phyloP scores from a whole-genome alignment of 495 filamentous ascomycete species.

The Neurospora sp. region DNA sequence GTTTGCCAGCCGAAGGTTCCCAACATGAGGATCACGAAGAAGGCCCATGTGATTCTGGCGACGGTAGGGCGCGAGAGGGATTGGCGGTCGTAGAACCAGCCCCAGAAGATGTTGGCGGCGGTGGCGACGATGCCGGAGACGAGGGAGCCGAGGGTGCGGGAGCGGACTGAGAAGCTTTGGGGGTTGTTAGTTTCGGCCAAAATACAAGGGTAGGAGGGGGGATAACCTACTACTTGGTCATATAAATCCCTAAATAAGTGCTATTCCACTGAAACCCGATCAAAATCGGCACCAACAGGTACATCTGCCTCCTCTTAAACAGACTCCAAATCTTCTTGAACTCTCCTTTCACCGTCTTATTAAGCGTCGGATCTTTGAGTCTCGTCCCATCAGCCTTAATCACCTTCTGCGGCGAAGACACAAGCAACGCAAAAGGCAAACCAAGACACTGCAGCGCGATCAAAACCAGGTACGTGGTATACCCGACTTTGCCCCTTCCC shows the following conservation, averaged over 20 bases:
- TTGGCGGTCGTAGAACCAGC: slow-evolving; percentile 36
- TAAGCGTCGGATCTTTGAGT: slow-evolving; percentile 30
- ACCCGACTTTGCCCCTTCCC: slow-evolving; percentile 43
- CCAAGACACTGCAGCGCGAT: slow-evolving; percentile 44
- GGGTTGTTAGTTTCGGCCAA: background rate
- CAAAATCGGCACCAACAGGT: slow-evolving; percentile 44
- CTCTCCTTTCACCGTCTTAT: slow-evolving; percentile 32
- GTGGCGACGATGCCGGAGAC: slow-evolving; percentile 39
- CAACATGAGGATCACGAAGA: slow-evolving; percentile 25
- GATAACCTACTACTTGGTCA: slow-evolving; percentile 36
- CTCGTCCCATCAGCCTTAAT: slow-evolving; percentile 39
- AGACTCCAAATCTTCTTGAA: slow-evolving; percentile 38
- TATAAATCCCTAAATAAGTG: slow-evolving; percentile 49
- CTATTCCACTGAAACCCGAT: slow-evolving; percentile 46
- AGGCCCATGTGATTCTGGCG: slow-evolving; percentile 25
- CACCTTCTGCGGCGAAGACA: slow-evolving; percentile 47
- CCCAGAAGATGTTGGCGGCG: slow-evolving; percentile 38
- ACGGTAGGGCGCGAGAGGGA: slow-evolving; percentile 22
- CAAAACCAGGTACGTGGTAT: slow-evolving; percentile 44
- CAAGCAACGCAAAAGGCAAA: slow-evolving; percentile 39
- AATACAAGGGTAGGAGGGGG: background rate
- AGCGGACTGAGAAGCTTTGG: slow-evolving; percentile 41
- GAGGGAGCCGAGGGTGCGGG: slow-evolving; percentile 40
- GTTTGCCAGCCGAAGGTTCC: slow-evolving; percentile 29
- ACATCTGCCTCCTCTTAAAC: slow-evolving; percentile 37